Evolutionary conservation across 1,284 basidiomycete species (phyloP).

Genomic region (Ganoderma lingzhi): DNA sequence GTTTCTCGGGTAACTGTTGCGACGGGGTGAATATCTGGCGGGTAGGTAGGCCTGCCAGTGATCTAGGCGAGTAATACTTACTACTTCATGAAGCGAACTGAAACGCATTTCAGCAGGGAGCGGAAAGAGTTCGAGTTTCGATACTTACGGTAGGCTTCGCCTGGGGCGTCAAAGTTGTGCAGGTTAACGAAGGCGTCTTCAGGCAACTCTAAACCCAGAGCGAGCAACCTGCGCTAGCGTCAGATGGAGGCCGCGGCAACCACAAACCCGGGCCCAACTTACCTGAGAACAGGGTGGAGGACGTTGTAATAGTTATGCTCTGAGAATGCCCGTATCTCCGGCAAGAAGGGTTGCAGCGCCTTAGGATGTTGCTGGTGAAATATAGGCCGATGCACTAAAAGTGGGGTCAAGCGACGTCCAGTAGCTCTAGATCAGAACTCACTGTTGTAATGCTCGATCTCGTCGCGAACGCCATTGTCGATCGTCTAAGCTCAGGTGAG

Average conservation of each 20-base stretch:
- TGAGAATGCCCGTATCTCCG: constrained; percentile 47
- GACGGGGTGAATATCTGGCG: background rate
- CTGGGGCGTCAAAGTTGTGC: constrained; percentile 43
- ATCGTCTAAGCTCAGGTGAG: constrained; percentile 36
- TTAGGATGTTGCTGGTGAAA: constrained; percentile 40
- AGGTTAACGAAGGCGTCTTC: constrained; percentile 46
- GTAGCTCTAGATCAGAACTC: constrained; percentile 27
- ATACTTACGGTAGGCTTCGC: constrained; percentile 42
- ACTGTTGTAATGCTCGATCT: constrained; percentile 68
- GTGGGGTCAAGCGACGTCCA: constrained; percentile 44
- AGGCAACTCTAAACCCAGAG: constrained; percentile 40
- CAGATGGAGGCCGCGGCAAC: background rate
- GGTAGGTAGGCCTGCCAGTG: no score
- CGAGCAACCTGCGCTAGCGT: constrained; percentile 32
- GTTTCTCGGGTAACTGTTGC: constrained; percentile 42
- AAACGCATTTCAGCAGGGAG: background rate
- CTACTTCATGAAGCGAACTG: constrained; percentile 48
- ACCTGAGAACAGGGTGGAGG: constrained; percentile 42
- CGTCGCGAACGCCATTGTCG: constrained; percentile 62
- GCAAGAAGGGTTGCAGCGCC: constrained; percentile 45
- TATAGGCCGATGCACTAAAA: constrained; percentile 47
- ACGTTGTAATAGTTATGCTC: constrained; percentile 41
- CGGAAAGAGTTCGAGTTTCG: background rate
- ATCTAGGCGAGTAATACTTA: constrained; percentile 25
- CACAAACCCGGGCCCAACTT: constrained; percentile 1